These are phyloP conservation scores for Penicillium griseofulvum DNA, from an alignment of 2,329 filamentous ascomycete species.

Conservation along the genomic window DNA sequence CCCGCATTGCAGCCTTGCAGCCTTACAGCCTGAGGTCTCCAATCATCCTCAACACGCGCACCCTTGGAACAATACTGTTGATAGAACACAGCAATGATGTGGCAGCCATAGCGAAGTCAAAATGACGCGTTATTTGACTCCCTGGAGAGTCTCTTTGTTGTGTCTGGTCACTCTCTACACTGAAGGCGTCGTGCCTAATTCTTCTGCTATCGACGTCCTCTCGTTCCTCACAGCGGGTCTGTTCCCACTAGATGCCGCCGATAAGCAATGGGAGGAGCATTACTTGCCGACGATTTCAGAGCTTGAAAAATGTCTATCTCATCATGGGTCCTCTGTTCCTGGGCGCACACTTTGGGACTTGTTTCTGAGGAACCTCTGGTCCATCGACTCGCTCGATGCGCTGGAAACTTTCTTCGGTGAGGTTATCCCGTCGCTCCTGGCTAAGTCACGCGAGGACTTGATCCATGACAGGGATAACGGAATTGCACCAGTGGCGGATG, in stretches of 20 bases:
- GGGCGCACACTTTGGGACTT: conserved; percentile 84
- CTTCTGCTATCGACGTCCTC: conserved; percentile 70
- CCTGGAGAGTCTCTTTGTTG: conserved; percentile 80
- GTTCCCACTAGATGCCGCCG: conserved; percentile 44
- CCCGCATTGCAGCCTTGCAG: conserved; percentile 10
- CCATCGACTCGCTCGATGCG: conserved; percentile 74
- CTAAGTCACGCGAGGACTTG: conserved; percentile 61
- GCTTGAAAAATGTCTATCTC: conserved; percentile 49
- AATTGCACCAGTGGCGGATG: conserved; percentile 45
- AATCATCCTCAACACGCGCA: conserved; percentile 13
- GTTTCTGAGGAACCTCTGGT: conserved; percentile 79
- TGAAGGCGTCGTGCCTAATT: conserved; percentile 65
- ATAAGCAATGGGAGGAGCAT: conserved; percentile 30
- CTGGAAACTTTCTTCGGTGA: conserved; percentile 73
- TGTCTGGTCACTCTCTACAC: conserved; percentile 79
- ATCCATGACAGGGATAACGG: conserved; percentile 56
- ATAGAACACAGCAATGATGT: conserved; percentile 12
- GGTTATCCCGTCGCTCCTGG: conserved; percentile 55
- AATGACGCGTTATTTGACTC: conserved; percentile 84
- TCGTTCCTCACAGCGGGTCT: conserved; percentile 75
- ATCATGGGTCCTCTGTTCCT: conserved; percentile 56
- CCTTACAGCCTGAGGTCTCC: conserved; percentile 22
- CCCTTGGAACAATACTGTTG: conserved; percentile 6
- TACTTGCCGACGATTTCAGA: conserved; percentile 42
- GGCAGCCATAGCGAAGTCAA: conserved; percentile 11